Evolutionary conservation across 1,284 basidiomycete species (phyloP), one percentile per base, ranked within the genome.

Genomic region (Ganoderma boninense): DNA sequence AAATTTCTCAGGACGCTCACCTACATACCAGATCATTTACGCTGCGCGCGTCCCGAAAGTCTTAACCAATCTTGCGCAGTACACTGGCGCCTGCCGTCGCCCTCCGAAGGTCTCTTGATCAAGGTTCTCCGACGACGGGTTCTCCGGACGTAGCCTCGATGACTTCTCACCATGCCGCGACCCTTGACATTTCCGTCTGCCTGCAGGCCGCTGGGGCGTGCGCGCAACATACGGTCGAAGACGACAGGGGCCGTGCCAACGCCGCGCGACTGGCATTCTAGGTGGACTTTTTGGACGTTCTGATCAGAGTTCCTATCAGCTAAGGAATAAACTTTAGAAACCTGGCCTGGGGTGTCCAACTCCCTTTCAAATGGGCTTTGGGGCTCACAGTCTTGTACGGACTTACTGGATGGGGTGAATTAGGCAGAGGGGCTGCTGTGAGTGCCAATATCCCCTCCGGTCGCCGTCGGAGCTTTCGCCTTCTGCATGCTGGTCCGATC

Each of bases 271-370:
- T 42, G 59, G 42, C 66, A 40, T 63, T 65, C 64, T 60, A 40
- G 68, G 64, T 32, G 32, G 60, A 43, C 40, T 43, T 54, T 60
- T 52, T 54, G 26, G 60, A 63, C 14, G 44, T 71, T 67, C 71
- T 65, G 59, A 69, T 67, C 49, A 54, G 38, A 23, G 38, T 59
- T 64, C 59, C 64, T 61, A 72, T 72, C 71, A 69, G 71, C 66
- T 57, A 54, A 57, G 42, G 62, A 66, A 67, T 57, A 54, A 69
- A 69, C 65, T 68, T 54, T 65, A 67, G 57, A 59, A 68, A 54
- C 43, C 42, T 57, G 61, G 62, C 68, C 67, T 72, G 66, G 69
- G 70, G 68, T 66, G 60, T 64, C 57, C 62, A 65, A 56, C 52
- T 65, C 63, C 66, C 66, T 64, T 62, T 57, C 64, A 18, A 23